Evolutionary conservation across 345 rosid genomes (phyloP).

Genomic region (Eucalyptus sp.): DNA sequence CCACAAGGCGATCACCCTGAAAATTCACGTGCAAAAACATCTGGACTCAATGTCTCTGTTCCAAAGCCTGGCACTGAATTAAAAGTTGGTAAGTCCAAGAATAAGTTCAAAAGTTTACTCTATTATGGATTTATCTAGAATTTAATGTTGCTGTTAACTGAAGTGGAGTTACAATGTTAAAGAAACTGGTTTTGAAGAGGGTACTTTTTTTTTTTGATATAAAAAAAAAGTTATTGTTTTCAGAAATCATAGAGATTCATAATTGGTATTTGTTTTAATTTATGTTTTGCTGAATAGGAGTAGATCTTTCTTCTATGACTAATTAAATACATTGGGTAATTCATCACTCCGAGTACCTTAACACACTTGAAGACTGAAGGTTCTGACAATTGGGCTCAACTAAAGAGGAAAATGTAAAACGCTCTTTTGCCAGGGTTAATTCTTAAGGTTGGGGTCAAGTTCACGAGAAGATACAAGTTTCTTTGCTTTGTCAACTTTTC

Average conservation of each 20-base stretch:
- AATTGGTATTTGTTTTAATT: neutral
- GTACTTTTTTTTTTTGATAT: neutral
- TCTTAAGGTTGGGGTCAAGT: neutral
- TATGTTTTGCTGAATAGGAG: neutral
- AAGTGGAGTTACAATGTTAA: neutral
- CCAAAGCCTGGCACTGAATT: constrained; percentile 79
- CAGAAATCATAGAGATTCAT: neutral
- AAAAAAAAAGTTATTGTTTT: neutral
- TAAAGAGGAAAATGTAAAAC: neutral
- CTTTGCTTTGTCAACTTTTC: neutral
- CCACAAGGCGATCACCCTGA: constrained; percentile 33
- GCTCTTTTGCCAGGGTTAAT: neutral
- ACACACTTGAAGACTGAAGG: neutral
- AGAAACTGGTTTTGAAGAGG: neutral
- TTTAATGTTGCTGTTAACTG: neutral
- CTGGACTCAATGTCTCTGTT: constrained; percentile 58
- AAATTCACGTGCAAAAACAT: constrained; percentile 51
- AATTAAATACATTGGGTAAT: neutral
- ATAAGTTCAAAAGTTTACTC: neutral
- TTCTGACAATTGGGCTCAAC: neutral
- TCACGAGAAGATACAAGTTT: neutral
- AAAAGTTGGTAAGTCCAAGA: constrained; percentile 45
- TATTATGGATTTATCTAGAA: neutral
- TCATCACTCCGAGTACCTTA: neutral
- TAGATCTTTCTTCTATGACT: neutral